These are phyloP conservation scores for Dryadomyces quercivorus DNA, from an alignment of 2,329 filamentous ascomycete genomes.

Conservation along the genomic window DNA sequence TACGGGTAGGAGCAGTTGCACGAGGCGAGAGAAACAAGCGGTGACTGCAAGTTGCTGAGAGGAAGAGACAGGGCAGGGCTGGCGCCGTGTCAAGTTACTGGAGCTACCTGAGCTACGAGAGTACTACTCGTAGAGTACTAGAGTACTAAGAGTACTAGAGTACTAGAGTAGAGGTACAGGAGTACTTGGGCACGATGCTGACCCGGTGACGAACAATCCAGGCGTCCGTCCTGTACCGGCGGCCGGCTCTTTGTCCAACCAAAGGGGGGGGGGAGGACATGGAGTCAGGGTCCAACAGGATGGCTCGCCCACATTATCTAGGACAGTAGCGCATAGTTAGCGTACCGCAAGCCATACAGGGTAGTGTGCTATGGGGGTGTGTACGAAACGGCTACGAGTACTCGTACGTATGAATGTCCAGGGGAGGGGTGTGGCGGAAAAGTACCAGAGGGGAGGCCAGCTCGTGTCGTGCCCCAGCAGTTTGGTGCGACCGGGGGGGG, in stretches of 20 bases:
- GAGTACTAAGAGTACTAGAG: too few relatives aligned
- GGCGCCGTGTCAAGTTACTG: background rate
- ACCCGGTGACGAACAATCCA: background rate
- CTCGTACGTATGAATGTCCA: background rate
- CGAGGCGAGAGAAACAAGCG: constrained; percentile 8
- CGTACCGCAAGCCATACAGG: background rate
- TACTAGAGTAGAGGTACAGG: too few relatives aligned
- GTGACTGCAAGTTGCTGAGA: constrained; percentile 7
- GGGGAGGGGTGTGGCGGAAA: background rate
- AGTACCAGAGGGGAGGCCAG: background rate
- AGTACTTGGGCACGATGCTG: background rate
- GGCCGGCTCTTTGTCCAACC: background rate
- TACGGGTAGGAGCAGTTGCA: background rate
- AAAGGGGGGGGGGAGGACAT: background rate
- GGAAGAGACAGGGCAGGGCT: constrained; percentile 5
- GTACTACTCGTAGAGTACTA: too few relatives aligned
- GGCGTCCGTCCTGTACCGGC: background rate
- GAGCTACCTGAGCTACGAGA: too few relatives aligned
- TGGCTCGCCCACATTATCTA: constrained; percentile 9
- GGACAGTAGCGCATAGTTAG: background rate
- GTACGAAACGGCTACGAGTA: background rate
- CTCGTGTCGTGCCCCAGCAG: background rate
- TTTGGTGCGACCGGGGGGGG: background rate
- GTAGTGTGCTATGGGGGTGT: background rate
- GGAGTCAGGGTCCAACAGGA: constrained; percentile 6